A percentile compares a stretch with the other conserved stretches of the same genome.
phyloP scores from a whole-genome alignment of 208 protist species.

The Leishmania arabica region DNA sequence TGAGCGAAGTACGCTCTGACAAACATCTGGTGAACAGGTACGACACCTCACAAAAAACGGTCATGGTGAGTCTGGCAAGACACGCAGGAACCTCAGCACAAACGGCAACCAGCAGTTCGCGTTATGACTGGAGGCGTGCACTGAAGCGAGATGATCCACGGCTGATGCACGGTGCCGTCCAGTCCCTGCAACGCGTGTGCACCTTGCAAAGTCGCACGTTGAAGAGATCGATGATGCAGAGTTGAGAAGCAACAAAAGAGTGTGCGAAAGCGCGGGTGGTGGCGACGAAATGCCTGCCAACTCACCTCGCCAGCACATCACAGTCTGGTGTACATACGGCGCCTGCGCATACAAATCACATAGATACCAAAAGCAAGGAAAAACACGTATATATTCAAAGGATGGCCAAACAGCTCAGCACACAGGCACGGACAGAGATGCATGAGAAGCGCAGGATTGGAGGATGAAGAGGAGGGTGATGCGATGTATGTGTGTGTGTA shows the following conservation, averaged over 20 bases:
- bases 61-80: not conserved
- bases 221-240: not conserved
- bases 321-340: conserved; percentile 4
- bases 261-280: not conserved
- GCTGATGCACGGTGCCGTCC: not conserved
- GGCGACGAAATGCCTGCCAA: not conserved
- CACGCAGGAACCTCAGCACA: not conserved
- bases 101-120: not conserved
- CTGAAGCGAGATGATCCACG: not conserved
- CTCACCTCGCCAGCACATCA: not conserved
- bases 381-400: not conserved
- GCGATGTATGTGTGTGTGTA: not conserved
- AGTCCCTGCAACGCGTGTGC: not conserved
- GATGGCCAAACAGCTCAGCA: not conserved
- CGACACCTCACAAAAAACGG: not conserved
- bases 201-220: not conserved
- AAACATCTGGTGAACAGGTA: not conserved
- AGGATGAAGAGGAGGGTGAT: not conserved
- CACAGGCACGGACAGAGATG: not conserved
- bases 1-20: not conserved
- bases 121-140: too few species aligned
- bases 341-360: not conserved
- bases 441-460: not conserved
- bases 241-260: not conserved
- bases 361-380: not conserved